A percentile compares a stretch with the other conserved stretches of the same genome.
Conservation (phyloP, 805 yeast genomes). For the Yamadazyma sp. region DNA sequence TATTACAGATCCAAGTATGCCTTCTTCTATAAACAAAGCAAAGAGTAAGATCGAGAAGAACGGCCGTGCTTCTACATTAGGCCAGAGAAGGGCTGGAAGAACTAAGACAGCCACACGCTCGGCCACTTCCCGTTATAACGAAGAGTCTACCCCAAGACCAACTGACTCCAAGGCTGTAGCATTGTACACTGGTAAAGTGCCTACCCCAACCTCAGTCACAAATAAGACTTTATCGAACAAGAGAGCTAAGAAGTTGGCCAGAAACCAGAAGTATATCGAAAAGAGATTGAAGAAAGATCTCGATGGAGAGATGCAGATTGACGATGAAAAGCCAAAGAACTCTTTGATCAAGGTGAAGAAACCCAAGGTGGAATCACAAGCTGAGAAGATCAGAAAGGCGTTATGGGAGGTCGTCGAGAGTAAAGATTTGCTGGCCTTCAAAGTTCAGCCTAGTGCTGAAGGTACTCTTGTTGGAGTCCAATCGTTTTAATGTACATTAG, state of each 20-base stretch:
- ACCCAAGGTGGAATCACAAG: slow-evolving; percentile 21
- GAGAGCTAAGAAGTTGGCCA: slow-evolving; percentile 72
- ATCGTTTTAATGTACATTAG: slow-evolving; percentile 36
- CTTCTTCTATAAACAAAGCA: slow-evolving; percentile 80
- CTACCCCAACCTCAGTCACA: slow-evolving; percentile 30
- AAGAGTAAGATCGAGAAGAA: slow-evolving; percentile 55
- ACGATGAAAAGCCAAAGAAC: slow-evolving; percentile 16
- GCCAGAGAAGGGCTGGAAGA: slow-evolving; percentile 57
- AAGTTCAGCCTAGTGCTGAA: slow-evolving; percentile 50
- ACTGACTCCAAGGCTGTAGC: slow-evolving; percentile 47
- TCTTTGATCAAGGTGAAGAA: slow-evolving; percentile 21
- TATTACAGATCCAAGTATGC: slow-evolving; percentile 61
- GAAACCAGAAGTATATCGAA: slow-evolving; percentile 72
- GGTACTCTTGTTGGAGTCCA: slow-evolving; percentile 89
- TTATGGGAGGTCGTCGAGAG: slow-evolving; percentile 74
- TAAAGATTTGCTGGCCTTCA: slow-evolving; percentile 45
- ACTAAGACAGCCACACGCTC: slow-evolving; percentile 48
- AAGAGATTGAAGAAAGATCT: slow-evolving; percentile 56
- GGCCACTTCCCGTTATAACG: slow-evolving; percentile 37
- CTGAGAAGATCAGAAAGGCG: slow-evolving; percentile 57
- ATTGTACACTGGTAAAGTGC: slow-evolving; percentile 38
- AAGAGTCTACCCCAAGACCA: slow-evolving; percentile 39
- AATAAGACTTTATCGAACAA: slow-evolving; percentile 75
- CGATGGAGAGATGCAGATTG: slow-evolving; percentile 53
- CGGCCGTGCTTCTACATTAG: slow-evolving; percentile 49